Evolutionary conservation across 352 stramenopile genomes (phyloP).

Genomic region (Phytopythium sindhum): DNA sequence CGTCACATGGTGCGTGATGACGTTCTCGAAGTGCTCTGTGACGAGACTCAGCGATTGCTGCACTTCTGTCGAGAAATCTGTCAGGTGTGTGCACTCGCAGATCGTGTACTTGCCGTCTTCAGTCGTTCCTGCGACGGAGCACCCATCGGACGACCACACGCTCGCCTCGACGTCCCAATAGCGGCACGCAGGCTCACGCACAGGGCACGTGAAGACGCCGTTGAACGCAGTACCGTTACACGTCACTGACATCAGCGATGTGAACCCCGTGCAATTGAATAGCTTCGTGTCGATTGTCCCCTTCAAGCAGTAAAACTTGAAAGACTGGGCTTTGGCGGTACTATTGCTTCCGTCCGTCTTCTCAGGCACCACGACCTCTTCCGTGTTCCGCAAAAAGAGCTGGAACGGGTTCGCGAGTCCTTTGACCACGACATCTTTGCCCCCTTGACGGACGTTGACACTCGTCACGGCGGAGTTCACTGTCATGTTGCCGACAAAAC

Average conservation of each 20-base stretch:
- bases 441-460: constrained; percentile 40
- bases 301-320: constrained; percentile 42
- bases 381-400: constrained; percentile 53
- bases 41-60: constrained; percentile 53
- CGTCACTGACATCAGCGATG: constrained; percentile 27
- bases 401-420: constrained; percentile 39
- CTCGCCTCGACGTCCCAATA: constrained; percentile 51
- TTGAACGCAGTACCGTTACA: constrained; percentile 58
- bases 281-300: constrained; percentile 47
- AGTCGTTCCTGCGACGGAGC: constrained; percentile 42
- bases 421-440: constrained; percentile 28
- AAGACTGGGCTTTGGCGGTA: constrained; percentile 17
- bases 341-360: constrained; percentile 4
- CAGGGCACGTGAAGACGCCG: constrained; percentile 47
- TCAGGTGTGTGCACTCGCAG: constrained; percentile 72
- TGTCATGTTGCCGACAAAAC: constrained; percentile 30
- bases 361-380: constrained; percentile 17
- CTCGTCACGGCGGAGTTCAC: constrained; percentile 65
- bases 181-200: constrained; percentile 38
- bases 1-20: constrained; percentile 55
- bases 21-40: constrained; percentile 55
- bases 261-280: constrained; percentile 48
- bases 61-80: constrained; percentile 68
- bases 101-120: constrained; percentile 67
- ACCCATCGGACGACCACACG: constrained; percentile 61